phyloP scores from a whole-genome alignment of 352 stramenopile genomes.

The Lagenidium giganteum region DNA sequence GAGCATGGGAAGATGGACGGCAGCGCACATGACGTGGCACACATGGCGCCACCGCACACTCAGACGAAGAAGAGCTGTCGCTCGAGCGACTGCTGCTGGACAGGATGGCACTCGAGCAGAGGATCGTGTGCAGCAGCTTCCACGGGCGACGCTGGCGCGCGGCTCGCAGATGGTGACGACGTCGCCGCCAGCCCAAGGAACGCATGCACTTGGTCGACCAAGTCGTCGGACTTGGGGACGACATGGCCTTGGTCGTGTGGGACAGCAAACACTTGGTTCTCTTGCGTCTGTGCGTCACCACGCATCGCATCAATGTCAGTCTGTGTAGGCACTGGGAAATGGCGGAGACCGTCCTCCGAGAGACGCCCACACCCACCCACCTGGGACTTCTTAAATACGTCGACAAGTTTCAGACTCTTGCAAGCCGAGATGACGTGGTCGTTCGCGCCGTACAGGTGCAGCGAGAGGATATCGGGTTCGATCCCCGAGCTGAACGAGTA shows the following conservation, averaged over 20 bases:
- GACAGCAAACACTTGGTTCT: constrained; percentile 46
- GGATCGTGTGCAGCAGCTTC: too few relatives aligned
- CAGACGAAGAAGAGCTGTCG: too few relatives aligned
- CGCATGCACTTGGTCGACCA: constrained; percentile 40
- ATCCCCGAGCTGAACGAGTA: constrained; percentile 51
- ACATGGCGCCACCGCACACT: too few relatives aligned
- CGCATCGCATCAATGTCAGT: too few relatives aligned
- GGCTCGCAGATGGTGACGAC: constrained; percentile 10
- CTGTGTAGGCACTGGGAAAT: too few relatives aligned
- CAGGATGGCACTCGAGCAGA: too few relatives aligned
- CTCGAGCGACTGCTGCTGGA: too few relatives aligned
- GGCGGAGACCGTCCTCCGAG: too few relatives aligned
- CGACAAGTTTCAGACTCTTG: constrained; percentile 66
- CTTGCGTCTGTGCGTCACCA: constrained; percentile 17
- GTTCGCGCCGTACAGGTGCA: constrained; percentile 77
- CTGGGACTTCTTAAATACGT: constrained; percentile 52
- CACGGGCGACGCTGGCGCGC: too few relatives aligned
- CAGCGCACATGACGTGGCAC: too few relatives aligned
- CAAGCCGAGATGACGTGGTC: constrained; percentile 72
- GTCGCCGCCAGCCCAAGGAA: constrained; percentile 40
- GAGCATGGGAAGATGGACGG: too few relatives aligned
- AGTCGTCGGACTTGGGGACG: constrained; percentile 64
- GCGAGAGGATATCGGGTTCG: constrained; percentile 39
- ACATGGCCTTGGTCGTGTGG: constrained; percentile 76
- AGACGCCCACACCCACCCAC: constrained; percentile 14